These are phyloP conservation scores for Phialemoniopsis sp. DNA, from an alignment of 2,329 filamentous ascomycete genomes.

Conservation along the genomic window DNA sequence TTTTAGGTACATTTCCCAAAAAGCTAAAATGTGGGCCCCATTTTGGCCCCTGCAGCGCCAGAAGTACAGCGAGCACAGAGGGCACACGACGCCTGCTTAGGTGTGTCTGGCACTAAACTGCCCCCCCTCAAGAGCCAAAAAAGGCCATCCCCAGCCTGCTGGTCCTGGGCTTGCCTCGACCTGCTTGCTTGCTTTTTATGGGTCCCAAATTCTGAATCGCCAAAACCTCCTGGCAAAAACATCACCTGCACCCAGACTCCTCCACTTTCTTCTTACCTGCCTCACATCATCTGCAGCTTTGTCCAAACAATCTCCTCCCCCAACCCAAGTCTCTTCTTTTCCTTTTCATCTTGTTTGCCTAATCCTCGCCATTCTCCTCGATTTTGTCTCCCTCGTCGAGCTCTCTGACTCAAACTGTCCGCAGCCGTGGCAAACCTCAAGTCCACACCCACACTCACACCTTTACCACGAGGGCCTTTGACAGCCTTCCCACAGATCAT, in stretches of 20 bases:
- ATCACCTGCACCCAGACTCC: background rate
- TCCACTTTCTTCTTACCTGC: background rate
- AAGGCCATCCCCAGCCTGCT: no score
- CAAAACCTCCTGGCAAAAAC: background rate
- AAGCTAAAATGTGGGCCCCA: no score
- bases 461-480: constrained; percentile 16
- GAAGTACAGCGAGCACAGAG: no score
- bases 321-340: constrained; percentile 2
- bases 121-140: no score
- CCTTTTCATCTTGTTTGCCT: background rate
- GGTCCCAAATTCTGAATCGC: background rate
- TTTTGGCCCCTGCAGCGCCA: no score
- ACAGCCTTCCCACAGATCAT: constrained; percentile 23
- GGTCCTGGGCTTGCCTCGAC: background rate
- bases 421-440: constrained; percentile 7
- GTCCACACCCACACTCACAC: constrained; percentile 21
- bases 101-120: no score
- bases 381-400: no score
- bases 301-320: background rate
- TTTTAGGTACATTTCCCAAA: no score
- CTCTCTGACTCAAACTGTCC: no score
- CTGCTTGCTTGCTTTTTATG: background rate
- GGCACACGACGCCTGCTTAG: no score
- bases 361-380: no score
- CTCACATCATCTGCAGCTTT: background rate